Conservation (phyloP, 176 grass and related monocot species). For the Rhynchospora breviuscula region DNA sequence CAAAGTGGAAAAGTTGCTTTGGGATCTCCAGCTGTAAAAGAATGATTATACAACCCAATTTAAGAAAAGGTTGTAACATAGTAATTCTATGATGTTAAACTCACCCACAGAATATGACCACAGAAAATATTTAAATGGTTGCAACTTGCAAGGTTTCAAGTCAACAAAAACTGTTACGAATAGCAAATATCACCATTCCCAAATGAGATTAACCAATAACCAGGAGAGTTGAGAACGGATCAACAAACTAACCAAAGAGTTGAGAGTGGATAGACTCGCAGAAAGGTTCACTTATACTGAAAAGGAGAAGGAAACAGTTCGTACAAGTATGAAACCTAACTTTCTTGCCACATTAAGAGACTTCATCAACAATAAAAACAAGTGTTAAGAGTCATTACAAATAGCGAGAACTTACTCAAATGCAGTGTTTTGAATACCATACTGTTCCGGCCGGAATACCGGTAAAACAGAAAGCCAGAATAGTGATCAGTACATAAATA, state of each 20-base stretch:
- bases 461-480: too few species aligned
- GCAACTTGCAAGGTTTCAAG: background rate
- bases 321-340: background rate
- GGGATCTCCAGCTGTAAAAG: slow-evolving; percentile 82
- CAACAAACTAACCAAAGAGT: background rate
- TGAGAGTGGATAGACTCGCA: background rate
- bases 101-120: background rate
- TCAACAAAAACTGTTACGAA: background rate
- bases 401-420: background rate
- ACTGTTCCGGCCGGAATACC: too few species aligned
- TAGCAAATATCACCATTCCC: background rate
- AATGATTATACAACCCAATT: slow-evolving; percentile 11
- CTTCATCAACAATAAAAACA: slow-evolving; percentile 19
- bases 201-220: background rate
- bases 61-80: background rate
- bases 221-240: background rate
- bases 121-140: background rate
- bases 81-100: background rate
- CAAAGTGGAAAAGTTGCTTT: slow-evolving; percentile 60
- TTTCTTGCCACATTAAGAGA: background rate
- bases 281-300: background rate
- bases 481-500: too few species aligned
- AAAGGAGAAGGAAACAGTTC: background rate
- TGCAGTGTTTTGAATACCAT: background rate
- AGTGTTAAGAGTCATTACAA: background rate